These are phyloP conservation scores for Debaryomyces psychrophilus DNA, from an alignment of 1,139 yeast genomes.

Conservation along the genomic window DNA sequence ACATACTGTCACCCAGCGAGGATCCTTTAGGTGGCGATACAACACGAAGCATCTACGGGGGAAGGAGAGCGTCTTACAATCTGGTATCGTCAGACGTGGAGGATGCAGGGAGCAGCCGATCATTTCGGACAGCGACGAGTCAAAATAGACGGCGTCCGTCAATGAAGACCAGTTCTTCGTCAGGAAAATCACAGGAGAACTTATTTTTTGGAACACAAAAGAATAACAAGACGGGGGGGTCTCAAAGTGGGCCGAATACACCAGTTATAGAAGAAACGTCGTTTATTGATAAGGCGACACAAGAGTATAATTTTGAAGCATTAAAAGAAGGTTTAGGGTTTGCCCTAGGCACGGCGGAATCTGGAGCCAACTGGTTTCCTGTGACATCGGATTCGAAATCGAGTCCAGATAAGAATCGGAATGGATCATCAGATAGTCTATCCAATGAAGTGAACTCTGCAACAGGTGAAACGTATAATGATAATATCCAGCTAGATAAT, in stretches of 20 bases:
- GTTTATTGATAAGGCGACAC: slow-evolving; percentile 30
- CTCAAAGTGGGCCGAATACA: neutral
- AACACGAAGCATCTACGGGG: neutral
- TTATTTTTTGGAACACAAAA: neutral
- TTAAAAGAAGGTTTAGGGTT: slow-evolving; percentile 39
- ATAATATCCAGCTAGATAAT: slow-evolving; percentile 26
- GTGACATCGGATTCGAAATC: slow-evolving; percentile 14
- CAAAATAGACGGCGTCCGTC: slow-evolving; percentile 1
- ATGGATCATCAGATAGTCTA: slow-evolving; percentile 1
- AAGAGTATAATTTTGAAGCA: slow-evolving; percentile 36
- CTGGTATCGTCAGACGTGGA: neutral
- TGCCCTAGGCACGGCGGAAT: slow-evolving; percentile 38
- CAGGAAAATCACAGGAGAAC: neutral
- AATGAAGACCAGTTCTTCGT: neutral
- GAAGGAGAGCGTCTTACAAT: neutral
- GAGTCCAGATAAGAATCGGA: slow-evolving; percentile 1
- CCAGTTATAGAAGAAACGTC: slow-evolving; percentile 13
- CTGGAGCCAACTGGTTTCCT: slow-evolving; percentile 38
- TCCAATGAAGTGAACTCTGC: neutral
- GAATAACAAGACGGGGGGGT: neutral
- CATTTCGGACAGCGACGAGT: neutral
- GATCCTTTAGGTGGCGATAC: neutral
- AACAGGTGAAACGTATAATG: slow-evolving; percentile 18
- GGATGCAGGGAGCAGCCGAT: neutral
- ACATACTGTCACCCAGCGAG: slow-evolving; percentile 5